A percentile compares a stretch with the other conserved stretches of the same genome.
phyloP scores from a whole-genome alignment of 257 asterid genomes.

The Gentiana macrophylla region DNA sequence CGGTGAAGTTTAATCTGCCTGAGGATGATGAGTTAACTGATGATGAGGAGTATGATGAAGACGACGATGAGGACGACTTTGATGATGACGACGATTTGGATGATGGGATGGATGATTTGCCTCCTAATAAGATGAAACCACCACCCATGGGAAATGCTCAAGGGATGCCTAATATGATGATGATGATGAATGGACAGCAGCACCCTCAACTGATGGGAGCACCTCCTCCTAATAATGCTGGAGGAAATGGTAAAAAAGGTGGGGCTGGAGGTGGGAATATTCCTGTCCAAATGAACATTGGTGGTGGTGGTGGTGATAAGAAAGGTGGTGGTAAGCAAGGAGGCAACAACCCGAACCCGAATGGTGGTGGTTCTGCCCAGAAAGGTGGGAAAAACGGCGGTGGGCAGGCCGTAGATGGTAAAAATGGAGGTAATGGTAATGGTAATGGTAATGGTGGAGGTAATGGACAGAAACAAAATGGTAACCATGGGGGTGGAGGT shows the following conservation, averaged over 20 bases:
- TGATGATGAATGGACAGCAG: constrained; percentile 33
- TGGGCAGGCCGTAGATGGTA: constrained; percentile 28
- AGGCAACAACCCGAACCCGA: constrained; percentile 36
- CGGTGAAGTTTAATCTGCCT: constrained; percentile 46
- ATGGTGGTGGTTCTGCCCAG: constrained; percentile 7
- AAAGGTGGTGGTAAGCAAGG: constrained; percentile 25
- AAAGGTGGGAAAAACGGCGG: constrained; percentile 48
- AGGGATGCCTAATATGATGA: constrained; percentile 38
- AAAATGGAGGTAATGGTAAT: not conserved
- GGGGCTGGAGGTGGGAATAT: constrained; percentile 23
- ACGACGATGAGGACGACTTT: constrained; percentile 23
- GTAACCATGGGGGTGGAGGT: not conserved
- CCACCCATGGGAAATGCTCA: constrained; percentile 21
- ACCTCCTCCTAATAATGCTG: constrained; percentile 1
- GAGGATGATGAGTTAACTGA: constrained; percentile 43
- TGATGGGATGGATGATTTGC: constrained; percentile 29
- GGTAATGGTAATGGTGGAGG: constrained; percentile 16
- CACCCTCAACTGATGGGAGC: constrained; percentile 25
- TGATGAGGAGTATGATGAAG: constrained; percentile 25
- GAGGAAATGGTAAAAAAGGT: constrained; percentile 19
- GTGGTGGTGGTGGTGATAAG: constrained; percentile 10
- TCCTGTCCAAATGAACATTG: constrained; percentile 46
- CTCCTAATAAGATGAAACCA: no score
- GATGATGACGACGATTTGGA: constrained; percentile 20
- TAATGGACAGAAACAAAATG: constrained; percentile 2